phyloP scores from a whole-genome alignment of 2,329 filamentous ascomycete species.

The Pseudogymnoascus sp. region DNA sequence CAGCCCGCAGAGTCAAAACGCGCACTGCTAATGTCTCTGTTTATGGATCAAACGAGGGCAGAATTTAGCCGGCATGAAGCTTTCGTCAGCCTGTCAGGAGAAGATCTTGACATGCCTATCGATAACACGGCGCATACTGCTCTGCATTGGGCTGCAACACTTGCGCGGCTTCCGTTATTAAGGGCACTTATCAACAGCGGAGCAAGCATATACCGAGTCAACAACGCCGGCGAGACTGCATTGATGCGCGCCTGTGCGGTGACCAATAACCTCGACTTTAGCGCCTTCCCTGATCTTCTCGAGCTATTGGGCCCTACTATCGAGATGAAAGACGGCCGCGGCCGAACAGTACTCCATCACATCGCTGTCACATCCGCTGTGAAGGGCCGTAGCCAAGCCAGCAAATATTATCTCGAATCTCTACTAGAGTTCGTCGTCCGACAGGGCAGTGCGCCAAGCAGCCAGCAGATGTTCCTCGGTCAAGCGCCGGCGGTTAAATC shows the following conservation, averaged over 20 bases:
- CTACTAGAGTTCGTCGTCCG: constrained; percentile 90
- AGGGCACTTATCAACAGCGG: constrained; percentile 74
- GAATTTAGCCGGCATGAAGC: constrained; percentile 69
- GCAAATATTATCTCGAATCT: constrained; percentile 91
- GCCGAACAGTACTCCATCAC: constrained; percentile 87
- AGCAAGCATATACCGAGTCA: constrained; percentile 80
- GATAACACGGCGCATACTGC: constrained; percentile 84
- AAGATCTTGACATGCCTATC: constrained; percentile 86
- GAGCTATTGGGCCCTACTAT: constrained; percentile 85
- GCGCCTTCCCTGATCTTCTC: constrained; percentile 80
- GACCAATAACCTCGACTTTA: constrained; percentile 87
- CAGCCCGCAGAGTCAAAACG: constrained; percentile 71
- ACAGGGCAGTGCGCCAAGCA: constrained; percentile 59
- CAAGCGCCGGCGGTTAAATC: constrained; percentile 19
- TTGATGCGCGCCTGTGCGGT: constrained; percentile 88
- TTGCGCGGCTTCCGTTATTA: constrained; percentile 76
- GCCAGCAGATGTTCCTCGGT: constrained; percentile 33
- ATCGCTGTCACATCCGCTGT: constrained; percentile 94
- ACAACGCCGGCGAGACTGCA: constrained; percentile 82
- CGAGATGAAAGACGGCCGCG: constrained; percentile 80
- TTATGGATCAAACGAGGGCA: constrained; percentile 62
- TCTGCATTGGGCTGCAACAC: constrained; percentile 89
- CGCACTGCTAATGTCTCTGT: constrained; percentile 70
- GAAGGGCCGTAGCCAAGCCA: constrained; percentile 82
- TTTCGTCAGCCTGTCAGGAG: constrained; percentile 62